Evolutionary conservation across 2,329 filamentous ascomycete genomes (phyloP), one percentile per base, ranked within the genome.

Genomic region (Hawksworthiomyces lignivorus): DNA sequence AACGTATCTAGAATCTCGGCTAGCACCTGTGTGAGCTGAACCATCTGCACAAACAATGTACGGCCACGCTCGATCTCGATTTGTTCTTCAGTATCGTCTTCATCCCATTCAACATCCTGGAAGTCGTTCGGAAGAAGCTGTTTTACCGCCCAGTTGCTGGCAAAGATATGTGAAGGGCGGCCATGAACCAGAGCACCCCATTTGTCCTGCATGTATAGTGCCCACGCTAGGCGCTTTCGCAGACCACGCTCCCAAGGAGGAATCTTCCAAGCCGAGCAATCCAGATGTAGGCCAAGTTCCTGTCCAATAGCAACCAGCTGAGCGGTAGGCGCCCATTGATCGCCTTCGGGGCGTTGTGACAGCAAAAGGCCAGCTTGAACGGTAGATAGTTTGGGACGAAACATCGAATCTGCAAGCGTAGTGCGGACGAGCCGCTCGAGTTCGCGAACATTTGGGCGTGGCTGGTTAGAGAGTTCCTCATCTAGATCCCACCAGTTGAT

Each of bases 131-230:
- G 61, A 5, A 67, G 71, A n/a, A 87, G 72, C 7, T 69, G 58
- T 44, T 72, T 71, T 6, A 94, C 87, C 2, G 82, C 87, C 87
- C 87, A 94, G 59, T 94, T 78, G 35, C 70, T 64, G 17, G 67
- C 60, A 49, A 76, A 74, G 30, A 80, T 75, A 50, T 94, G 87
- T 5, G 87, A 92, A 1, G 87, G 88, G 10, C 87, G 80, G 35
- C 87, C 87, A 55, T 94, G 85, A 19, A 92, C 81, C 17, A 94
- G 69, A 2, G 87, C 82, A 14, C 84, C 86, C 88, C 88, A 94
- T 61, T 75, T 62, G 50, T 83, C 79, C 53, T 82, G 78, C 66
- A 80, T 77, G 48, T 72, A 82, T 0, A 81, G 57, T 2, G 72
- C 77, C 79, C 80, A 84, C 0, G 74, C 77, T 1, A 83, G 59